phyloP scores from a whole-genome alignment of 257 asterid species.

The Solanum microdontum region DNA sequence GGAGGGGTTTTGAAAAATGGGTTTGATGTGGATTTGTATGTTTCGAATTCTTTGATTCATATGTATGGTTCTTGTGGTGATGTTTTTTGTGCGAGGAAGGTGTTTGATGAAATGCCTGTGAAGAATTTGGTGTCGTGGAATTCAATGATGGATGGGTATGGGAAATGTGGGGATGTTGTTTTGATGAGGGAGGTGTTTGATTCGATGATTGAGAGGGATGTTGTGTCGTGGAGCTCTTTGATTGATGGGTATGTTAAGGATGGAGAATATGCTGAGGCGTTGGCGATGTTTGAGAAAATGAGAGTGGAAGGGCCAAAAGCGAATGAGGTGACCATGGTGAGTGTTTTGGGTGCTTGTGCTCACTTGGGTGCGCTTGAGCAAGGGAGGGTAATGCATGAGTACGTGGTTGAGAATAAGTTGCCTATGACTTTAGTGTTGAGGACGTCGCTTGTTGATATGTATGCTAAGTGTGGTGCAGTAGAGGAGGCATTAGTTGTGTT shows the following conservation, averaged over 20 bases:
- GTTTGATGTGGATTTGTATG: conserved; percentile 25
- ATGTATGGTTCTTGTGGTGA: conserved; percentile 50
- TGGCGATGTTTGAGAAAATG: conserved; percentile 41
- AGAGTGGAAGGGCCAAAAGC: conserved; percentile 20
- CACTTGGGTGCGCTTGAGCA: conserved; percentile 67
- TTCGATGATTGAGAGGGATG: conserved; percentile 49
- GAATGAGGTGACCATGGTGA: conserved; percentile 76
- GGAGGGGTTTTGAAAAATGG: conserved; percentile 34
- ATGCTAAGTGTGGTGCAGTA: conserved; percentile 69
- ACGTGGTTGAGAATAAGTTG: conserved; percentile 30
- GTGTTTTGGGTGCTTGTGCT: conserved; percentile 61
- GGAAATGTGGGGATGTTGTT: conserved; percentile 46
- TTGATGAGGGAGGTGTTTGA: conserved; percentile 50
- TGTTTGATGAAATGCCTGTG: conserved; percentile 59
- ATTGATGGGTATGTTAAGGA: conserved; percentile 71
- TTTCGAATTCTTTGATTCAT: conserved; percentile 60
- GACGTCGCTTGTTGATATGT: conserved; percentile 72
- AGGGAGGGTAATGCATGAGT: conserved; percentile 47
- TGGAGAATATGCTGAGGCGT: conserved; percentile 34
- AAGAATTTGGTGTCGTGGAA: conserved; percentile 66
- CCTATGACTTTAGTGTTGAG: conserved; percentile 37
- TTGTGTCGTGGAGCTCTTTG: conserved; percentile 82
- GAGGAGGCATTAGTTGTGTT: conserved; percentile 48
- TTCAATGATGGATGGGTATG: conserved; percentile 61
- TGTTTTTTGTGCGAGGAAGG: conserved; percentile 24